Percentiles rank a stretch among this genome's conserved stretches.
Conservation (phyloP, 352 stramenopile species). For the Peronosclerospora sorghi region DNA sequence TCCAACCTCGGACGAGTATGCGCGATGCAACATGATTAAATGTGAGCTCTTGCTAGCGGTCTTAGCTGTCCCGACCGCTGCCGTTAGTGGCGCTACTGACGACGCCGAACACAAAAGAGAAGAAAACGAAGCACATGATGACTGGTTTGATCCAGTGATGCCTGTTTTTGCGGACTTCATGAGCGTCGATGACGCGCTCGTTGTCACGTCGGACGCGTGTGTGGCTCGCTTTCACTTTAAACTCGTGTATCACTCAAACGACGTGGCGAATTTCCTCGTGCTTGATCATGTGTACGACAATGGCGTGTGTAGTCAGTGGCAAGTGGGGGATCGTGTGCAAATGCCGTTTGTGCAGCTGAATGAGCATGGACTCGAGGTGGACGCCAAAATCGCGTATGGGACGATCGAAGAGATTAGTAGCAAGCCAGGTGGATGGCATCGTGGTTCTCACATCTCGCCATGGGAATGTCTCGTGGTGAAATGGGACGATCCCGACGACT, state of each 20-base stretch:
- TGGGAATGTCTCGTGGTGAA: constrained; percentile 71
- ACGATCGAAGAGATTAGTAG: constrained; percentile 36
- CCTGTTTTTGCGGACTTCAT: constrained; percentile 55
- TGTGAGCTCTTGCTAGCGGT: constrained; percentile 61
- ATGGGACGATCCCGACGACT: constrained; percentile 64
- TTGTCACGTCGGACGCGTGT: constrained; percentile 19
- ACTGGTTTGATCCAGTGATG: constrained; percentile 29
- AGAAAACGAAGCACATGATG: constrained; percentile 10
- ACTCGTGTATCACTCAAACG: constrained; percentile 61
- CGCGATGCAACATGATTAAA: constrained; percentile 49
- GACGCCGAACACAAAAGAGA: constrained; percentile 33
- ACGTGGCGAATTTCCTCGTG: constrained; percentile 78
- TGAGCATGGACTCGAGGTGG: constrained; percentile 41
- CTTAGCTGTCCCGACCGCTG: constrained; percentile 37
- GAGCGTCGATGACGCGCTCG: constrained; percentile 49
- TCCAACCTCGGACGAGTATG: constrained; percentile 43
- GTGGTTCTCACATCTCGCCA: no score
- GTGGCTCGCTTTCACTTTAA: constrained; percentile 52
- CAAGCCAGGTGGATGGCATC: no score
- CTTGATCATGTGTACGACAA: constrained; percentile 74
- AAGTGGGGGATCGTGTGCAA: constrained; percentile 57
- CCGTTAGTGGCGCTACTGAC: constrained; percentile 7
- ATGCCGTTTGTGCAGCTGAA: constrained; percentile 67
- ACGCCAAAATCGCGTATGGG: constrained; percentile 49
- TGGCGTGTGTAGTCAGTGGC: constrained; percentile 61